Evolutionary conservation across 2,329 filamentous ascomycete species (phyloP).

Genomic region (Aureobasidium pullulans): DNA sequence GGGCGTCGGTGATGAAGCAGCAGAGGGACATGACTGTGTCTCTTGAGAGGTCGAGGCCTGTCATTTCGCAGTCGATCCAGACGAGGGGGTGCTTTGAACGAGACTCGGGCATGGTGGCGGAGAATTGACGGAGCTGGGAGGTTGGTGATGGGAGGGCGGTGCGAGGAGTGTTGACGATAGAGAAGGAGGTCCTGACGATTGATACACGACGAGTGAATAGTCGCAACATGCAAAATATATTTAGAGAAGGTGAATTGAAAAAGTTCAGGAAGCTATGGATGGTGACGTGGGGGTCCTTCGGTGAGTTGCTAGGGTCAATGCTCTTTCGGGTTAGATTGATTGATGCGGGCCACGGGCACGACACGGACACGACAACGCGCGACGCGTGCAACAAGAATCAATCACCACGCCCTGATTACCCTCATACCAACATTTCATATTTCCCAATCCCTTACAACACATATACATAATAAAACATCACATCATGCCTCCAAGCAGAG

Average conservation of each 20-base stretch:
- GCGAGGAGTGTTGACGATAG: not conserved
- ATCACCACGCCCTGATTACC: not conserved
- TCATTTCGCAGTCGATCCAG: conserved; percentile 96
- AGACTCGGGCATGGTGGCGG: conserved; percentile 33
- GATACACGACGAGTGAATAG: not conserved
- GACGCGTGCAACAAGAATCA: not conserved
- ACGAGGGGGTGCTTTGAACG: conserved; percentile 61
- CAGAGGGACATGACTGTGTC: conserved; percentile 88
- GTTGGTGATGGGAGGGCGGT: not conserved
- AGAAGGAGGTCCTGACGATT: not conserved
- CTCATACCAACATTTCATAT: not conserved
- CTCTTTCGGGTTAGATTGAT: not conserved
- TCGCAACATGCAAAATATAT: not conserved
- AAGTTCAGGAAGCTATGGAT: not conserved
- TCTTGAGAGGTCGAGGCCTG: conserved; percentile 66
- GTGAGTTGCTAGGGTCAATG: not conserved
- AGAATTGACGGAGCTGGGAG: not conserved
- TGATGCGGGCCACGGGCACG: not conserved
- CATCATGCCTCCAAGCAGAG: conserved; percentile 25
- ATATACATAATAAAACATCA: not conserved
- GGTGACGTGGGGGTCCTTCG: not conserved
- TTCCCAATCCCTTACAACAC: not conserved
- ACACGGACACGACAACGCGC: not conserved
- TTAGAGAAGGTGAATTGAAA: not conserved
- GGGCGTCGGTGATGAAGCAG: conserved; percentile 79